Base-by-base conservation (phyloP, 257 asterid species). In the Penstemon barbatus region DNA sequence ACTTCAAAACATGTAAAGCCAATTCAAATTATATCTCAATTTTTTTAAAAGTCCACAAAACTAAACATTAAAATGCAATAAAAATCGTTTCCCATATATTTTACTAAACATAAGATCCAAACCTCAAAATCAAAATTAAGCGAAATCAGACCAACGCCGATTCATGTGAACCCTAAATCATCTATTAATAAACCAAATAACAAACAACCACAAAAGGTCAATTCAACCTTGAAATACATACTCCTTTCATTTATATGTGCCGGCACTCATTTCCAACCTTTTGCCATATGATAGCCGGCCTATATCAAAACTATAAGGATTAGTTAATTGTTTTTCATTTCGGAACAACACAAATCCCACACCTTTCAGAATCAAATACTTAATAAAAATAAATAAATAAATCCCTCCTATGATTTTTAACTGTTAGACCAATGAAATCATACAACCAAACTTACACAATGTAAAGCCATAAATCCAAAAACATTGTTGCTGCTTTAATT, bases 211-310 rank as follows among this genome's bases (percentile, higher is more conserved):
- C 33, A 25, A 25, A 25, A 25, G 33, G 33, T 25, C 33, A 25
- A 25, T 25, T 25, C 33, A 25, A 25, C 33, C 33, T 25, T 25
- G 33, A 25, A 25, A 25, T 25, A 25, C 33, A 25, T 25, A 25
- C 33, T 25, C 33, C 33, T 25, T 25, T 25, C 33, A 25, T 25
- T 25, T 25, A 25, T 25, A 25, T 63, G 15, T 8, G 76, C 85
- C 73, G 75, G 80, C 71, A 55, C 65, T 57, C 57, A 66, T 19
- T 36, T 41, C 70, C 72, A 42, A 56, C 63, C 3, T n/a, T 42
- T 18, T 66, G 5, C 13, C 5, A 25, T 45, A 8, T 15, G 36
- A 57, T 8, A 50, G 18, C 71, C 76, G 81, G 79, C 84, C 76
- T 56, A 49, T 25, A 25, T 25, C 68, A 40, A 40, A 45, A 40